phyloP scores from a whole-genome alignment of 148 eudicot species.

The Nepenthes gracilis region DNA sequence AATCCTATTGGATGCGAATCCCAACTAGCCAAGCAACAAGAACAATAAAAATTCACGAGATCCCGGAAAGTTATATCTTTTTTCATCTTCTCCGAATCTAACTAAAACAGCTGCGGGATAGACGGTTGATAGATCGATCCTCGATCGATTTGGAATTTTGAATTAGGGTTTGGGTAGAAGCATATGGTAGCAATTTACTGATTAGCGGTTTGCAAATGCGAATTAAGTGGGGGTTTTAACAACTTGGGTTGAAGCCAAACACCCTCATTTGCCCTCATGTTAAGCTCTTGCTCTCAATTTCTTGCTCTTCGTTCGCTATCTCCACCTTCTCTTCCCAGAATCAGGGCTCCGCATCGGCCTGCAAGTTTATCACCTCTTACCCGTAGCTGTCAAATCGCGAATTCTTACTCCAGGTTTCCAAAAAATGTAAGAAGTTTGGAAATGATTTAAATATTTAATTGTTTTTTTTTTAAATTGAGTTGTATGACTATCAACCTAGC shows the following conservation, averaged over 20 bases:
- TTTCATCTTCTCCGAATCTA: neutral
- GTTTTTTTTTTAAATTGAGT: neutral
- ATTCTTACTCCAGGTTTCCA: constrained; percentile 21
- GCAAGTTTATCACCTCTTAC: constrained; percentile 16
- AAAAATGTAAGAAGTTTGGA: constrained; percentile 20
- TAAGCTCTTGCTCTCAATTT: constrained; percentile 42
- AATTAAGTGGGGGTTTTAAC: constrained; percentile 9
- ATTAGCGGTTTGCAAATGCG: constrained; percentile 13
- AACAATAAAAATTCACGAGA: neutral
- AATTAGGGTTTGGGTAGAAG: neutral
- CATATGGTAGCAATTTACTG: neutral
- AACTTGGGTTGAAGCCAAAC: constrained; percentile 14
- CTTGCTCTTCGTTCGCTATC: constrained; percentile 32
- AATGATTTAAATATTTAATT: neutral
- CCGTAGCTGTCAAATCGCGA: constrained; percentile 24
- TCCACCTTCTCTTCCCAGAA: constrained; percentile 21
- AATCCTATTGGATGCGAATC: neutral
- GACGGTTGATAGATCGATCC: neutral
- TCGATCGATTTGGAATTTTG: neutral
- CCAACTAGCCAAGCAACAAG: neutral
- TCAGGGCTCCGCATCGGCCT: constrained; percentile 33
- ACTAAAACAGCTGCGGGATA: neutral
- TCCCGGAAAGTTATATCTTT: too few relatives aligned
- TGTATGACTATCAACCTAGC: neutral
- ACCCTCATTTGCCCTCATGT: constrained; percentile 35